These are phyloP conservation scores for Mortierella alpina DNA, from an alignment of 192 early-diverging fungal genomes.

Conservation along the genomic window DNA sequence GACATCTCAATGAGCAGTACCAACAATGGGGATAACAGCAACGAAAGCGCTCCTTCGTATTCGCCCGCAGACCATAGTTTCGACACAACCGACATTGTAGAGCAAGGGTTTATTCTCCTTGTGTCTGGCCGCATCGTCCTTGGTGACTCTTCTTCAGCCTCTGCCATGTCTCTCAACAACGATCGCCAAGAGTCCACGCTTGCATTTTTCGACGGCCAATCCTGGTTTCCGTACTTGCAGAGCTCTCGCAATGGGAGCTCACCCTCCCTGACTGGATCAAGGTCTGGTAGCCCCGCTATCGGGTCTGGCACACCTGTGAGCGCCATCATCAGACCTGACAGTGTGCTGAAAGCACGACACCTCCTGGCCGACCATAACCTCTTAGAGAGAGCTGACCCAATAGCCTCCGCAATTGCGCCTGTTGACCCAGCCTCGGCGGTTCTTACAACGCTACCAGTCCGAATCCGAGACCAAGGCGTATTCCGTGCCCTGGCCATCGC, in stretches of 20 bases:
- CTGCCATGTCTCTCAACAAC: not conserved
- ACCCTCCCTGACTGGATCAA: constrained; percentile 4
- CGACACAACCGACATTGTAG: constrained; percentile 34
- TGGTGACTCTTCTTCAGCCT: not conserved
- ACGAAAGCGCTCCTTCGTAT: not conserved
- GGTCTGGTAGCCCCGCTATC: not conserved
- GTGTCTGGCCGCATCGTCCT: constrained; percentile 58
- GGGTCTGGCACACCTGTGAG: not conserved
- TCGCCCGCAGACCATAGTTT: not conserved
- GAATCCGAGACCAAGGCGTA: constrained; percentile 39
- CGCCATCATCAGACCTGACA: not conserved
- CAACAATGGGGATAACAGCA: no score
- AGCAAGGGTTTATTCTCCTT: constrained; percentile 53
- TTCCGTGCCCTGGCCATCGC: constrained; percentile 44
- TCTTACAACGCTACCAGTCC: not conserved
- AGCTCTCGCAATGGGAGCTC: constrained; percentile 31
- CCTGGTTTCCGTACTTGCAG: constrained; percentile 58
- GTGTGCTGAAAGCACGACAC: not conserved
- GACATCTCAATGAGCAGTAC: not conserved
- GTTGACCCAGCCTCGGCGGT: not conserved
- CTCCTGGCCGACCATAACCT: not conserved
- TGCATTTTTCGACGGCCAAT: constrained; percentile 61
- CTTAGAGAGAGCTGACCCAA: not conserved
- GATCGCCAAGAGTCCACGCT: constrained; percentile 53
- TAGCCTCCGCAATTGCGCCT: not conserved